These are phyloP conservation scores for Claviceps sp. DNA, from an alignment of 2,329 filamentous ascomycete genomes.

Conservation along the genomic window DNA sequence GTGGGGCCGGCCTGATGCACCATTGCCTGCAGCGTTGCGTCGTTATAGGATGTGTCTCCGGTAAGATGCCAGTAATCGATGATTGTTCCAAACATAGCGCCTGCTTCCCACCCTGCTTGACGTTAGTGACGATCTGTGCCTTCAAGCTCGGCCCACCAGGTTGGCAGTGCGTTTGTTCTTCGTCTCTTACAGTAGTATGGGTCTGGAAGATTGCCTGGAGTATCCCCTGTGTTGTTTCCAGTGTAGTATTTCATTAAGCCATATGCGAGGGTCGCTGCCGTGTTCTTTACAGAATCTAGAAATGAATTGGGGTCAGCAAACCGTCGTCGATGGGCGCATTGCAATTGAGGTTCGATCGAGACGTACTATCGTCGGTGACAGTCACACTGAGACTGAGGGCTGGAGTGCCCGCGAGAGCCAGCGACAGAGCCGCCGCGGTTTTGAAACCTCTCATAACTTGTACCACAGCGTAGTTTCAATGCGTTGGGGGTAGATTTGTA, in stretches of 20 bases:
- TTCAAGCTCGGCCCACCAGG: background rate
- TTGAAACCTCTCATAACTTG: conserved; percentile 2
- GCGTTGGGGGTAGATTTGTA: background rate
- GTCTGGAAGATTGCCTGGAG: conserved; percentile 42
- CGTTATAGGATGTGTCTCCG: conserved; percentile 51
- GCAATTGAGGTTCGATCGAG: background rate
- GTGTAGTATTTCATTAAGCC: conserved; percentile 37
- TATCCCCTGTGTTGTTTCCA: conserved; percentile 45
- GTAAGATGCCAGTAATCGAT: conserved; percentile 63
- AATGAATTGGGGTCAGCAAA: background rate
- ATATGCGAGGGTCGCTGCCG: conserved; percentile 32
- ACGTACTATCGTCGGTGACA: conserved; percentile 19
- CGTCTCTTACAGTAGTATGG: conserved; percentile 46
- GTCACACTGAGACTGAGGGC: conserved; percentile 18
- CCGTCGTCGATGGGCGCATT: background rate
- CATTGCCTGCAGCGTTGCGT: conserved; percentile 43
- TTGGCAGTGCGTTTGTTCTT: conserved; percentile 20
- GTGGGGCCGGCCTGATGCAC: conserved; percentile 47
- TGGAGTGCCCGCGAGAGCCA: conserved; percentile 5
- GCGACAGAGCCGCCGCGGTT: conserved; percentile 4
- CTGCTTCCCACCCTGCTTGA: conserved; percentile 51
- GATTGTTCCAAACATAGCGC: conserved; percentile 56
- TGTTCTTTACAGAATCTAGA: conserved; percentile 35
- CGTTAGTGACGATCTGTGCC: background rate
- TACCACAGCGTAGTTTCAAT: background rate